phyloP scores from a whole-genome alignment of 345 rosid species.

The Brassica carinata region DNA sequence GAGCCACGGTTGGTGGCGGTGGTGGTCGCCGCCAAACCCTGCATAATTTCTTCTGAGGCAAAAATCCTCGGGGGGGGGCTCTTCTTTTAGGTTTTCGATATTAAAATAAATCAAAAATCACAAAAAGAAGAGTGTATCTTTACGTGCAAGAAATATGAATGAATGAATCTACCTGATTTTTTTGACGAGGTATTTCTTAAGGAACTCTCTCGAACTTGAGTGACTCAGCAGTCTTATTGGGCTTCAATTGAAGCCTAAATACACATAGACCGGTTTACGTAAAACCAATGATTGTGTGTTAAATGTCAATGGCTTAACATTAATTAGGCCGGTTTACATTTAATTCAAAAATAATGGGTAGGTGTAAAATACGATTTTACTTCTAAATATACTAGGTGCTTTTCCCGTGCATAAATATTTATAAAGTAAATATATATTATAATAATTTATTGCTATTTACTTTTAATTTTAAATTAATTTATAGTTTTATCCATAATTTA shows the following conservation, averaged over 20 bases:
- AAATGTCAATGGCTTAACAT: too few relatives aligned
- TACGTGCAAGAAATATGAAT: constrained; percentile 44
- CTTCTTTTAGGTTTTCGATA: constrained; percentile 19
- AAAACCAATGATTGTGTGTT: neutral
- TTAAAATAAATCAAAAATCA: neutral
- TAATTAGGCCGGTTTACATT: too few relatives aligned
- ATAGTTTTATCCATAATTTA: too few relatives aligned
- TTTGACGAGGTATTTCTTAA: neutral
- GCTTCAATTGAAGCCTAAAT: constrained; percentile 24
- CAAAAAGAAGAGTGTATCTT: constrained; percentile 13
- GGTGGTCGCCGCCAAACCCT: constrained; percentile 42
- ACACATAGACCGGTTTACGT: neutral
- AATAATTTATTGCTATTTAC: too few relatives aligned
- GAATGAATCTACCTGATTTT: constrained; percentile 19
- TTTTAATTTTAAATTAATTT: too few relatives aligned
- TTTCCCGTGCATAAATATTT: too few relatives aligned
- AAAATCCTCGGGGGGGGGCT: constrained; percentile 21
- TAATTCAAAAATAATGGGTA: too few relatives aligned
- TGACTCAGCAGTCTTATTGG: constrained; percentile 9
- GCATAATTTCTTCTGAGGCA: constrained; percentile 39
- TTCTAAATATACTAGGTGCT: too few relatives aligned
- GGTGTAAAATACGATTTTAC: too few relatives aligned
- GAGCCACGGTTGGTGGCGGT: constrained; percentile 24
- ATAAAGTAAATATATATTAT: too few relatives aligned
- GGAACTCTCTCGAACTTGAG: neutral